Evolutionary conservation across 805 yeast species (phyloP), one percentile per base, ranked within the genome.

Genomic region (Kazachstania bromeliacearum): DNA sequence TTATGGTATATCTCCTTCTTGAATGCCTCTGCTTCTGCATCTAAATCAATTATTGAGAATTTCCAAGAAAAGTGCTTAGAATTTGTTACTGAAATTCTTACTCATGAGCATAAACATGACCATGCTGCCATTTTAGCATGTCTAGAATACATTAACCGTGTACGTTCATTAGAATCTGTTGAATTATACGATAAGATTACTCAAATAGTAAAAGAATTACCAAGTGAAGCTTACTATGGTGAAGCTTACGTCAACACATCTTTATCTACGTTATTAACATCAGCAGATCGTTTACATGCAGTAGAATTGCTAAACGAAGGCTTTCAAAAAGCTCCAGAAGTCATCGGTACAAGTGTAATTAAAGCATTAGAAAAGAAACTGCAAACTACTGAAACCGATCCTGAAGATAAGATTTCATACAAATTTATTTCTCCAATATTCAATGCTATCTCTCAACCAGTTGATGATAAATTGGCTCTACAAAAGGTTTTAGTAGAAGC

Each of bases 1-100:
- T 60, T 74, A 15, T 89, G 96, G 96, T 68, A 70, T 37, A 50
- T 66, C 25, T 57, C 72, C 24, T 50, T 80, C 18, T 38, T 56
- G 31, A 34, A 36, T 10, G 37, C 41, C 27, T 42, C 48, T 13
- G 23, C 13, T 23, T 31, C 46, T 3, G 53, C 69, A 0, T 54
- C 68, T 14, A 58, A 60, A 1, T 80, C 73, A 28, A 15, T 59
- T 3, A 23, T 66, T 6, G 45, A 46, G 12, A 42, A 39, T 3
- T 46, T 59, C 8, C 50, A 50, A 5, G 53, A 54, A 4, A 50
- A 52, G 1, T 38, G 42, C 17, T 14, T 52, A 6, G 55, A 52
- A 7, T 42, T 67, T 17, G 46, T 66, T 34, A 32, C 41, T 5
- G 64, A 60, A 20, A 57, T 70, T 1, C 49, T 72, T 6, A 32